A percentile compares a stretch with the other conserved stretches of the same genome.
Conservation (phyloP, 352 stramenopile genomes). For the Phytophthora pluvialis region DNA sequence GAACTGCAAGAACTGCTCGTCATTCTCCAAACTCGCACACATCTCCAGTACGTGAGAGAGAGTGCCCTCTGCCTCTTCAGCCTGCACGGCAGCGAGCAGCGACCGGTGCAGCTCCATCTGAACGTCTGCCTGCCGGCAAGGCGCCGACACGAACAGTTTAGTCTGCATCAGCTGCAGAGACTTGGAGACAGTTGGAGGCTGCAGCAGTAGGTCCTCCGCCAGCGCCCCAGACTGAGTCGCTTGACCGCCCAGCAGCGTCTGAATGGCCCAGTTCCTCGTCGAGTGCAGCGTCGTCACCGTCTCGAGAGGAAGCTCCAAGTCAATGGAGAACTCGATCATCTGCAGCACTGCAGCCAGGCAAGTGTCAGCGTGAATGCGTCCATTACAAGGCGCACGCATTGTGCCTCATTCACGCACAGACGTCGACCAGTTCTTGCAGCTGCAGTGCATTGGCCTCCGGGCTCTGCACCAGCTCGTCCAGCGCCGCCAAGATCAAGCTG, state of each 20-base stretch:
- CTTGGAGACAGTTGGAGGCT: slow-evolving; percentile 7
- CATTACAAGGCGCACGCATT: neutral
- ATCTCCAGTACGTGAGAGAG: slow-evolving; percentile 40
- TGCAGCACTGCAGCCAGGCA: slow-evolving; percentile 41
- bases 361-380: slow-evolving; percentile 5
- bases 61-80: slow-evolving; percentile 13
- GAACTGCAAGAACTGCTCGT: slow-evolving; percentile 44
- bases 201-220: slow-evolving; percentile 13
- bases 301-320: slow-evolving; percentile 17
- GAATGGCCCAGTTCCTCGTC: slow-evolving; percentile 42
- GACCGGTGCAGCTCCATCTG: slow-evolving; percentile 41
- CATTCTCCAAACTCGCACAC: slow-evolving; percentile 29
- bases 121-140: slow-evolving; percentile 25
- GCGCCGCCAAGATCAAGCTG: slow-evolving; percentile 22
- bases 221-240: slow-evolving; percentile 3
- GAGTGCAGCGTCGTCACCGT: slow-evolving; percentile 34
- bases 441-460: slow-evolving; percentile 23
- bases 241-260: slow-evolving; percentile 42
- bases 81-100: slow-evolving; percentile 26
- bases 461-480: slow-evolving; percentile 30
- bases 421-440: slow-evolving; percentile 39
- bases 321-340: slow-evolving; percentile 46
- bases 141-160: slow-evolving; percentile 40
- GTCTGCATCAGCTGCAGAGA: slow-evolving; percentile 46
- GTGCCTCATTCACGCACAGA: slow-evolving; percentile 32